Percentiles rank a stretch among this genome's conserved stretches.
These are phyloP conservation scores for Orobanche coerulescens DNA, from an alignment of 257 asterid species.

Conservation along the genomic window DNA sequence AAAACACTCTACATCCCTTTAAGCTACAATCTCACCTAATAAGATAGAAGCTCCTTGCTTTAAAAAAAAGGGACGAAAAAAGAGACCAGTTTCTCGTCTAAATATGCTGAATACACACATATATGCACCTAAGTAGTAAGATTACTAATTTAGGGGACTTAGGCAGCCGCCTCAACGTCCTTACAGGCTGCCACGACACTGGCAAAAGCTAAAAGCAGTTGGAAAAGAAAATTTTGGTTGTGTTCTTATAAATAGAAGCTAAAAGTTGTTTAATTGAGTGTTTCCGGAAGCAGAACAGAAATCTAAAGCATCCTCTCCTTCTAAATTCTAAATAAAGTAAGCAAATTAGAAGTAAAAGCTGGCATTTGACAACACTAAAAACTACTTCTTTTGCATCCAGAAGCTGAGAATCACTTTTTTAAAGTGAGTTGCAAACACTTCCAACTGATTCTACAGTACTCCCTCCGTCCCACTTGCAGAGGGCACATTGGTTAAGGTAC, in stretches of 20 bases:
- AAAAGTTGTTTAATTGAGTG: background rate
- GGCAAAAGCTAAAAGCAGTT: background rate
- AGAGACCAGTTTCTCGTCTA: background rate
- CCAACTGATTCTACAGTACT: slow-evolving; percentile 11
- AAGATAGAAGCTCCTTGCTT: background rate
- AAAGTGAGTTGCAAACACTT: background rate
- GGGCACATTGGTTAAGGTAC: no score
- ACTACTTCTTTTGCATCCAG: background rate
- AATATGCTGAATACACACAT: background rate
- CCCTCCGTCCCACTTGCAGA: no score
- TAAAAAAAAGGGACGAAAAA: background rate
- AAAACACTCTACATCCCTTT: background rate
- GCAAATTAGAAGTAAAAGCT: no score
- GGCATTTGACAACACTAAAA: background rate
- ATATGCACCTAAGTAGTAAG: background rate
- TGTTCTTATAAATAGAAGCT: no score
- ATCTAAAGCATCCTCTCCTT: no score
- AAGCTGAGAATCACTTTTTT: background rate
- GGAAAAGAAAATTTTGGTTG: no score
- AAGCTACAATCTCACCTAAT: background rate
- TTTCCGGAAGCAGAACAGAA: background rate
- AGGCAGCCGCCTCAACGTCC: background rate
- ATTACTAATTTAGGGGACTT: background rate
- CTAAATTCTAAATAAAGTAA: no score
- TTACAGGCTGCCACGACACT: background rate